Conservation (phyloP, 2,329 filamentous ascomycete genomes). For the Colletotrichum tropicale region DNA sequence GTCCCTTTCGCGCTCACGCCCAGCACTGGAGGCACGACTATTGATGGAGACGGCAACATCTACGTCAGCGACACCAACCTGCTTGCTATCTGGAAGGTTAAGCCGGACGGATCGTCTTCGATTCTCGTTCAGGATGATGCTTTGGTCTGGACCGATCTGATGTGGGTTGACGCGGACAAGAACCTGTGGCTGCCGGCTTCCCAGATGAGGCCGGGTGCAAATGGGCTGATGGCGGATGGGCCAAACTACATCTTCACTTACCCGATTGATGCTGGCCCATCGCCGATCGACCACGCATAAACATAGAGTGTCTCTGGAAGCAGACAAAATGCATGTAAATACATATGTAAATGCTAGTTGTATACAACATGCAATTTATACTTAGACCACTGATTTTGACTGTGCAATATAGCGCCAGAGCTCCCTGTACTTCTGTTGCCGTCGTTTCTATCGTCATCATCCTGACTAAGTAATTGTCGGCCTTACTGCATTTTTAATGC, state of each 20-base stretch:
- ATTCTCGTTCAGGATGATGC: neutral
- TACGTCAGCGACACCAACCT: neutral
- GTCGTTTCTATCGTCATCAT: no score
- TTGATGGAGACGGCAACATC: neutral
- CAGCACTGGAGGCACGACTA: neutral
- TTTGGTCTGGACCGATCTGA: neutral
- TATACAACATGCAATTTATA: neutral
- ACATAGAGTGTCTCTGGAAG: accelerated
- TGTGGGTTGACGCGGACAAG: slow-evolving; percentile 1
- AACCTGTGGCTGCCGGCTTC: neutral
- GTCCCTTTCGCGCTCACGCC: neutral
- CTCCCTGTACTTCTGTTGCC: no score
- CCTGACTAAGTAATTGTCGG: no score
- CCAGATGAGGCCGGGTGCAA: neutral
- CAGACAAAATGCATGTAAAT: neutral
- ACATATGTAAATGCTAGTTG: neutral
- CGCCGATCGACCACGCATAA: neutral
- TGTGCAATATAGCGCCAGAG: no score
- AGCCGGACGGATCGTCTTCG: neutral
- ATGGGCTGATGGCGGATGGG: neutral
- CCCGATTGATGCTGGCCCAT: neutral
- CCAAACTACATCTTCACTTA: neutral
- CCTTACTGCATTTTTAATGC: no score
- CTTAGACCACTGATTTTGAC: no score
- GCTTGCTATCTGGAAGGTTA: neutral